Evolutionary conservation across 768 basidiomycete species (phyloP).

Genomic region (Tylopilus balloui): DNA sequence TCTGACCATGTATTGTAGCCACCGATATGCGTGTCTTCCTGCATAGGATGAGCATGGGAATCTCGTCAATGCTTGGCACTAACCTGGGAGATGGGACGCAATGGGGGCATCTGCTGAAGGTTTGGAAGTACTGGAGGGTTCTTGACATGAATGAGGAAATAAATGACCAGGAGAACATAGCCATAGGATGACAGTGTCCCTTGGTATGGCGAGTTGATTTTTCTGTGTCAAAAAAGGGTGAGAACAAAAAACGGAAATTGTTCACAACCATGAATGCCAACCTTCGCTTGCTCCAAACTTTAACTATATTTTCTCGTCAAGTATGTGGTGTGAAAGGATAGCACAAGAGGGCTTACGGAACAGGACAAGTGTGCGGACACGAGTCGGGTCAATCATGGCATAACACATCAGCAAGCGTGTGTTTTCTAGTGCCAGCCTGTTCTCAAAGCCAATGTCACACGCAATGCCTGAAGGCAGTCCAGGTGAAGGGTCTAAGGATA

Average conservation of each 20-base stretch:
- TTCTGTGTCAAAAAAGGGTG: conserved; percentile 42
- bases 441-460: conserved; percentile 98
- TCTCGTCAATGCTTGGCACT: conserved; percentile 14
- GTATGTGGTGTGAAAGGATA: conserved; percentile 2
- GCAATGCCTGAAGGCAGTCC: conserved; percentile 84
- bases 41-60: conserved; percentile 12
- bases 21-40: conserved; percentile 79
- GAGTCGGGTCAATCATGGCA: conserved; percentile 92
- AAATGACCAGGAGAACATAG: conserved; percentile 96
- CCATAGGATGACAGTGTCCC: conserved; percentile 97
- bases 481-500: conserved; percentile 84
- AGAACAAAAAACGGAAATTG: neutral
- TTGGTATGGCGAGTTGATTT: conserved; percentile 98
- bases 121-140: conserved; percentile 95
- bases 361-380: conserved; percentile 89
- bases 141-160: conserved; percentile 97
- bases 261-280: conserved; percentile 22
- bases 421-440: conserved; percentile 94
- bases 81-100: conserved; percentile 80
- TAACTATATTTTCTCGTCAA: conserved; percentile 53
- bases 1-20: conserved; percentile 78
- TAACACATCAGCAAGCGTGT: conserved; percentile 95
- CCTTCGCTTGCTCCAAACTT: conserved; percentile 98
- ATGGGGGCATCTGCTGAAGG: conserved; percentile 89
- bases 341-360: conserved; percentile 72